Conservation (phyloP, 2,329 filamentous ascomycete genomes). For the Magnaporthiopsis incrustans region DNA sequence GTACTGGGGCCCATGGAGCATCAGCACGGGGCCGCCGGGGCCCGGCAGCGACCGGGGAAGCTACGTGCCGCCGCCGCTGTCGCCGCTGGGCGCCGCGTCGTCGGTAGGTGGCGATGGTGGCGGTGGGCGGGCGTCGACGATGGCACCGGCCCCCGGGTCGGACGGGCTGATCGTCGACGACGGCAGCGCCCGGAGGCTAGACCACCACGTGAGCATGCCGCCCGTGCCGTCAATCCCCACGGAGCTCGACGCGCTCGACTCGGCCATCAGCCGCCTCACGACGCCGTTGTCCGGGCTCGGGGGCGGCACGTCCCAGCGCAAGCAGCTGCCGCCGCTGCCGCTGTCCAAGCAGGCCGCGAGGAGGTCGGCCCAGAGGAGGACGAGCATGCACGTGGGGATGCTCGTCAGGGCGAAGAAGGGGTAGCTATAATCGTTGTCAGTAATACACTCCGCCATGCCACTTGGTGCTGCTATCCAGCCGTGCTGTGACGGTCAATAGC, state of each 20-base stretch:
- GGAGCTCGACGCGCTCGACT: not conserved
- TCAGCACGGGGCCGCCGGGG: not conserved
- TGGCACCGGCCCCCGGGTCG: not conserved
- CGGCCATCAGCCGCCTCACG: not conserved
- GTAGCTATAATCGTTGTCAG: not conserved
- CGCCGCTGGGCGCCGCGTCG: not conserved
- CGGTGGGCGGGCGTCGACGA: not conserved
- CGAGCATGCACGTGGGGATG: not conserved
- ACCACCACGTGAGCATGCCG: not conserved
- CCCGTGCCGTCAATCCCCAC: not conserved
- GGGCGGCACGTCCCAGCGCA: no score
- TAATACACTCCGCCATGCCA: not conserved
- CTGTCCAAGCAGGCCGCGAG: not conserved
- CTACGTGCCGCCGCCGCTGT: not conserved
- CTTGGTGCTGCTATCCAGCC: not conserved
- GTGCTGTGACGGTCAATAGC: no score
- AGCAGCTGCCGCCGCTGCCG: not conserved
- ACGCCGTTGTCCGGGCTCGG: not conserved
- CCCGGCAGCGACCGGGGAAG: not conserved
- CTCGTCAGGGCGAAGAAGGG: not conserved
- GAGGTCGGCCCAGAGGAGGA: not conserved
- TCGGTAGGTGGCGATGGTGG: not conserved
- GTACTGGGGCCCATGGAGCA: not conserved
- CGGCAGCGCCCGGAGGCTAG: no score
- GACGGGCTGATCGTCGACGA: not conserved